These are phyloP conservation scores for Solanum chacoense DNA, from an alignment of 305 asterid species.

Conservation along the genomic window DNA sequence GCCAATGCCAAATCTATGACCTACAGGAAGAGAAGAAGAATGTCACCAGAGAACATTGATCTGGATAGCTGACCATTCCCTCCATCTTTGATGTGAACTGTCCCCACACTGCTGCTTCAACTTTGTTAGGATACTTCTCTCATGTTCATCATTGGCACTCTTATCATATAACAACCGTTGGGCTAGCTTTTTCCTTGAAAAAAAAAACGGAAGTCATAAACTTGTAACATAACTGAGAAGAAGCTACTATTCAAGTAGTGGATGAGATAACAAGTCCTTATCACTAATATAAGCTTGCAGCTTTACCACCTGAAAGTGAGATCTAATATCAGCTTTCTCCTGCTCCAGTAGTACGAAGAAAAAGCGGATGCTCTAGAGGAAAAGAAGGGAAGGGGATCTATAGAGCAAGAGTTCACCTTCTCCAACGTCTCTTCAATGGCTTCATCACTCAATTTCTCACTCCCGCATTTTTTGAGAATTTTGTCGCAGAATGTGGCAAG, in stretches of 20 bases:
- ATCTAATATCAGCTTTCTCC: background rate
- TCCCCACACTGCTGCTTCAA: conserved; percentile 97
- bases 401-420: conserved; percentile 36
- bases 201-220: background rate
- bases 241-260: background rate
- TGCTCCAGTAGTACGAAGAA: background rate
- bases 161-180: conserved; percentile 86
- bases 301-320: conserved; percentile 68
- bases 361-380: background rate
- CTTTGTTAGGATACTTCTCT: conserved; percentile 90
- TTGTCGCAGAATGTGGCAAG: conserved; percentile 92
- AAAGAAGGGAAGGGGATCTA: background rate
- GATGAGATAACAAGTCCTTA: conserved; percentile 48
- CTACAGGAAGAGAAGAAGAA: conserved; percentile 28
- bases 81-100: conserved; percentile 98
- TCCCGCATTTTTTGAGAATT: conserved; percentile 79
- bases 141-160: conserved; percentile 96
- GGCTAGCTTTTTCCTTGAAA: conserved; percentile 83
- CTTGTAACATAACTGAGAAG: background rate
- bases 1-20: conserved; percentile 94
- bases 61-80: conserved; percentile 69
- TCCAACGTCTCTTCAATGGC: conserved; percentile 96
- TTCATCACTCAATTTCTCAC: conserved; percentile 86
- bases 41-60: background rate
- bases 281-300: conserved; percentile 84